phyloP scores from a whole-genome alignment of 805 yeast genomes.

The Metschnikowia anglica region DNA sequence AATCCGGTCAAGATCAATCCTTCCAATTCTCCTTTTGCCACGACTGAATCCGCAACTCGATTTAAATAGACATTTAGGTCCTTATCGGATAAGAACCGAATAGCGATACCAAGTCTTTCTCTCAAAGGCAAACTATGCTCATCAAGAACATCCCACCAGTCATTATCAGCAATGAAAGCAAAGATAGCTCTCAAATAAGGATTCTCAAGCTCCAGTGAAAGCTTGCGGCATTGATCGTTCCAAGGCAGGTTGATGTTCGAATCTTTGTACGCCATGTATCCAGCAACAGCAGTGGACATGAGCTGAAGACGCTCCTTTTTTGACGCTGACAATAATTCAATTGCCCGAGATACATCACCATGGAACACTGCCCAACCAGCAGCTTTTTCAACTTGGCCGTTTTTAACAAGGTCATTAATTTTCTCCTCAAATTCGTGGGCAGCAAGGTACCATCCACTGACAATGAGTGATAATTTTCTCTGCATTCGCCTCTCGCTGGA shows the following conservation, averaged over 20 bases:
- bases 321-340: conserved; percentile 72
- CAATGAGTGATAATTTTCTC: conserved; percentile 74
- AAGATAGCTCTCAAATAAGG: conserved; percentile 90
- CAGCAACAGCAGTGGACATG: conserved; percentile 93
- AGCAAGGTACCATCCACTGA: conserved; percentile 89
- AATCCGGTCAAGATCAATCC: conserved; percentile 91
- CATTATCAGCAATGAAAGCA: conserved; percentile 90
- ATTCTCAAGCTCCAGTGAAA: conserved; percentile 84
- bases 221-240: conserved; percentile 87
- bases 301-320: conserved; percentile 67
- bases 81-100: conserved; percentile 77
- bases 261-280: conserved; percentile 55
- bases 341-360: conserved; percentile 81
- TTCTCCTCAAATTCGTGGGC: conserved; percentile 71
- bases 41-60: conserved; percentile 67
- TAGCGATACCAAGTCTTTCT: conserved; percentile 88
- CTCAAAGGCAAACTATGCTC: conserved; percentile 84
- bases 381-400: conserved; percentile 77
- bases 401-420: conserved; percentile 51
- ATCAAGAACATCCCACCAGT: conserved; percentile 94
- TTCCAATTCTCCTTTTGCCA: conserved; percentile 79
- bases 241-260: conserved; percentile 68
- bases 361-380: conserved; percentile 98
- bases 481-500: conserved; percentile 57
- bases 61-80: conserved; percentile 73